Conservation (phyloP, 2,329 filamentous ascomycete species). For the Paecilomyces sp. region DNA sequence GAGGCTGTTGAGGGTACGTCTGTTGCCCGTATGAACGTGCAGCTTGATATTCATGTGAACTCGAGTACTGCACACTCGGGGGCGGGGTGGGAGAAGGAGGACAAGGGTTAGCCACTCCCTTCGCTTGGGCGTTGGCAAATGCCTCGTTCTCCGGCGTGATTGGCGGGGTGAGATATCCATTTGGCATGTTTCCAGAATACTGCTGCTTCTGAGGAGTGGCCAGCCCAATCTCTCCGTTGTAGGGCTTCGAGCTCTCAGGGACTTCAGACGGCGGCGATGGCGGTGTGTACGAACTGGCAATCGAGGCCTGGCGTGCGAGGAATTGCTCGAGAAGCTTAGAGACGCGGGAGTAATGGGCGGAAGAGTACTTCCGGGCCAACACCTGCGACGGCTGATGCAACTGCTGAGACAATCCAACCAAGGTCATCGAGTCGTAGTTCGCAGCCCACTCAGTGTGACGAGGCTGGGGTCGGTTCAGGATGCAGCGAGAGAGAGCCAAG, state of each 20-base stretch:
- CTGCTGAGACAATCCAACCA: slow-evolving; percentile 58
- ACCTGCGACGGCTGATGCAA: slow-evolving; percentile 62
- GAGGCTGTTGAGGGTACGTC: slow-evolving; percentile 23
- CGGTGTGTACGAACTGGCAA: slow-evolving; percentile 39
- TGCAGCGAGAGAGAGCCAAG: slow-evolving; percentile 76
- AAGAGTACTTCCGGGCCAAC: slow-evolving; percentile 61
- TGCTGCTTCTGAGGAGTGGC: slow-evolving; percentile 36
- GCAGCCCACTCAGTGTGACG: slow-evolving; percentile 68
- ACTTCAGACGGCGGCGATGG: slow-evolving; percentile 34
- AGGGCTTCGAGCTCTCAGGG: slow-evolving; percentile 31
- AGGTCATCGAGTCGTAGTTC: slow-evolving; percentile 44
- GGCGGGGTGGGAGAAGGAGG: slow-evolving; percentile 32
- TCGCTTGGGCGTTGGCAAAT: slow-evolving; percentile 27
- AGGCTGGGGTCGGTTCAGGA: slow-evolving; percentile 72
- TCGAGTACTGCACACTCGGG: slow-evolving; percentile 28
- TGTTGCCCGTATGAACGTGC: slow-evolving; percentile 27
- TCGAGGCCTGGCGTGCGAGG: slow-evolving; percentile 55
- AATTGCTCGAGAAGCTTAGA: slow-evolving; percentile 60
- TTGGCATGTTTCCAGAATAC: slow-evolving; percentile 24
- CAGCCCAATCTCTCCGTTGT: slow-evolving; percentile 34
- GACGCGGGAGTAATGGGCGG: slow-evolving; percentile 57
- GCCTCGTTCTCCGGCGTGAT: slow-evolving; percentile 40
- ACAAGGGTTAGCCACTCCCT: slow-evolving; percentile 20
- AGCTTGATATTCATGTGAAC: slow-evolving; percentile 27
- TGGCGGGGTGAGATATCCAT: slow-evolving; percentile 42